These are phyloP conservation scores for Melanogaster broomeanus DNA, from an alignment of 768 basidiomycete species.

Conservation along the genomic window DNA sequence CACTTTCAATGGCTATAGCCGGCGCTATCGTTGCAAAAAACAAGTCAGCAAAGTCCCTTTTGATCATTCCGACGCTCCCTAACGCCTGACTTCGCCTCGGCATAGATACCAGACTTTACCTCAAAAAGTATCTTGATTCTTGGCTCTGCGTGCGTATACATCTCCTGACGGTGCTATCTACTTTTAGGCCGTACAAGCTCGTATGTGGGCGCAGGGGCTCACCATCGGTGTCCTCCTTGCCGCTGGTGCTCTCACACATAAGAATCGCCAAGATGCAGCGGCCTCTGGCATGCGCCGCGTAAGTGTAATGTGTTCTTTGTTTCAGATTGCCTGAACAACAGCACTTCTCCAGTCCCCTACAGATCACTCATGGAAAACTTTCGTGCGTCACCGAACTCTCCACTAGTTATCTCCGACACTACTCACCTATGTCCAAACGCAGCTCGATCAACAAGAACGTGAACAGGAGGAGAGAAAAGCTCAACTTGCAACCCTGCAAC, in stretches of 20 bases:
- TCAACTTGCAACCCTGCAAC: neutral
- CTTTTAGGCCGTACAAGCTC: slow-evolving; percentile 73
- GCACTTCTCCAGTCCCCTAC: slow-evolving; percentile 7
- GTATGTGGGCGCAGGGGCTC: slow-evolving; percentile 87
- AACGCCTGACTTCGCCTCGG: neutral
- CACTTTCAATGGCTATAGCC: slow-evolving; percentile 61
- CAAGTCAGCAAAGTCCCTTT: slow-evolving; percentile 41
- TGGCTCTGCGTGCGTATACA: too few species aligned
- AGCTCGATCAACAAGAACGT: slow-evolving; percentile 31
- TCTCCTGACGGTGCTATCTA: slow-evolving; percentile 37
- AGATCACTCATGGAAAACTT: slow-evolving; percentile 31
- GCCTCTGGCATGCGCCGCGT: slow-evolving; percentile 19
- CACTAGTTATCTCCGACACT: neutral
- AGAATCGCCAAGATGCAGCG: slow-evolving; percentile 43
- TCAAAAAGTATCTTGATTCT: slow-evolving; percentile 22
- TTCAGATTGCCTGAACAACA: neutral
- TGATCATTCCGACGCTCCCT: neutral
- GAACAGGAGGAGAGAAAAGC: slow-evolving; percentile 21
- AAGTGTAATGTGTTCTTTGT: neutral
- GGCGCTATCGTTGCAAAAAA: slow-evolving; percentile 69
- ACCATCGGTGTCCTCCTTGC: slow-evolving; percentile 74
- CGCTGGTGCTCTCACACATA: slow-evolving; percentile 67
- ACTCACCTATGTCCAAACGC: neutral
- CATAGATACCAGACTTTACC: slow-evolving; percentile 27
- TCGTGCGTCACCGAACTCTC: slow-evolving; percentile 18